These are phyloP conservation scores for Phlegmacium glaucopus DNA, from an alignment of 768 basidiomycete genomes.

Conservation along the genomic window DNA sequence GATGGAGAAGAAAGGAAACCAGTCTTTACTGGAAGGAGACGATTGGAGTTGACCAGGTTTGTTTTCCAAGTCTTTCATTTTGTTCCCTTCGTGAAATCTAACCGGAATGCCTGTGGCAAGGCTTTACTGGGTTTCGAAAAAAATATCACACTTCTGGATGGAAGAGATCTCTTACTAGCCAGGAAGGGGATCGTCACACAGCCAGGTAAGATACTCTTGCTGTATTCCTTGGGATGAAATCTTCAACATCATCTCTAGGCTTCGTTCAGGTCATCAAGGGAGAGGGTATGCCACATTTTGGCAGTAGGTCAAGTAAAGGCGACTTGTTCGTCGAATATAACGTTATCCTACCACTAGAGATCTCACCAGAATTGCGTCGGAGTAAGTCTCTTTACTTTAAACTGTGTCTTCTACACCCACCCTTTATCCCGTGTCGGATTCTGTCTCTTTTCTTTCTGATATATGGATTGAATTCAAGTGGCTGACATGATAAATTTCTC, in stretches of 20 bases:
- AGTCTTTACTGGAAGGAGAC: constrained; percentile 92
- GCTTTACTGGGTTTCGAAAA: constrained; percentile 95
- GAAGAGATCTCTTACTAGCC: constrained; percentile 66
- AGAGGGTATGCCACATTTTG: constrained; percentile 86
- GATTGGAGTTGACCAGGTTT: constrained; percentile 87
- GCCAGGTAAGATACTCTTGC: constrained; percentile 53
- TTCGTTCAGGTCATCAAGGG: constrained; percentile 82
- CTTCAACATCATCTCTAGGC: constrained; percentile 38
- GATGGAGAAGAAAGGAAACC: constrained; percentile 86
- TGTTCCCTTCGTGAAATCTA: too few species aligned
- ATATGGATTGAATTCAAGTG: background rate
- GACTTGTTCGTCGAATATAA: constrained; percentile 93
- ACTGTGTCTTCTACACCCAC: background rate
- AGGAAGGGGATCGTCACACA: constrained; percentile 80
- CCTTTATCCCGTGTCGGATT: background rate
- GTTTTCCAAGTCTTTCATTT: background rate
- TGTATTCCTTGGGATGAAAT: background rate
- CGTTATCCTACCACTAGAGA: constrained; percentile 78
- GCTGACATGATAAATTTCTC: constrained; percentile 6
- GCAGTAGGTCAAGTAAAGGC: constrained; percentile 52
- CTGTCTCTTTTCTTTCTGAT: background rate
- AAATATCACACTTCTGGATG: constrained; percentile 90
- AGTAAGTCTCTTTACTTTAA: constrained; percentile 53
- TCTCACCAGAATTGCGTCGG: constrained; percentile 62
- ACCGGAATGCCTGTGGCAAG: constrained; percentile 33